Conservation (phyloP, 2,329 filamentous ascomycete genomes). For the Cryphonectria naterciae region DNA sequence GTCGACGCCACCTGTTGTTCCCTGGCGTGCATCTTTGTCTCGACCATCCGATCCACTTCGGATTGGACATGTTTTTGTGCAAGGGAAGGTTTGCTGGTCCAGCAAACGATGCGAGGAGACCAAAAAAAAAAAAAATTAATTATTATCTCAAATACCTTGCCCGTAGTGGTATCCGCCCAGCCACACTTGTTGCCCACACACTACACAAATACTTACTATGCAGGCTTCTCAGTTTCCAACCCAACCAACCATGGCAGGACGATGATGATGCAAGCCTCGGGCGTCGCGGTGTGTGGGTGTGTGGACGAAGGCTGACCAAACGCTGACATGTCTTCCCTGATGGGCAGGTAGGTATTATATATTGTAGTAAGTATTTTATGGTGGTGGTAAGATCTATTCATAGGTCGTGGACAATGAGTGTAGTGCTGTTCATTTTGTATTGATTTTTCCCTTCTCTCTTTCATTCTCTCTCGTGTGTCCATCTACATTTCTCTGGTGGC, state of each 20-base stretch:
- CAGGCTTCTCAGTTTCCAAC: not conserved
- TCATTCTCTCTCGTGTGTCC: not conserved
- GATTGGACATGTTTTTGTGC: not conserved
- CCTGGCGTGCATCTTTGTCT: not conserved
- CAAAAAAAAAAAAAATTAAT: not conserved
- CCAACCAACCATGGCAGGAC: constrained; percentile 1
- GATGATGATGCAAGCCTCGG: not conserved
- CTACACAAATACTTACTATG: not conserved
- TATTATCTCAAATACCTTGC: not conserved
- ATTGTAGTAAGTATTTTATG: not conserved
- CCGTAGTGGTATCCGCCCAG: not conserved
- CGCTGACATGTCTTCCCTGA: not conserved
- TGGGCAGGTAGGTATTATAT: not conserved
- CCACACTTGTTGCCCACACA: not conserved
- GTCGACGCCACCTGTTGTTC: not conserved
- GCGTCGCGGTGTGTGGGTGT: not conserved
- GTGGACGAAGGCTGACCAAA: not conserved
- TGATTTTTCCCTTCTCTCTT: not conserved
- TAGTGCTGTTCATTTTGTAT: not conserved
- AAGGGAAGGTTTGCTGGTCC: not conserved
- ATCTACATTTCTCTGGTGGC: not conserved
- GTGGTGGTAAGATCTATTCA: not conserved
- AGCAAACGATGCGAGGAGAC: not conserved
- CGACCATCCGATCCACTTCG: not conserved
- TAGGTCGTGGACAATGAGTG: not conserved